Conservation (phyloP, 2,329 filamentous ascomycete species). For the Paraphoma chrysanthemicola region DNA sequence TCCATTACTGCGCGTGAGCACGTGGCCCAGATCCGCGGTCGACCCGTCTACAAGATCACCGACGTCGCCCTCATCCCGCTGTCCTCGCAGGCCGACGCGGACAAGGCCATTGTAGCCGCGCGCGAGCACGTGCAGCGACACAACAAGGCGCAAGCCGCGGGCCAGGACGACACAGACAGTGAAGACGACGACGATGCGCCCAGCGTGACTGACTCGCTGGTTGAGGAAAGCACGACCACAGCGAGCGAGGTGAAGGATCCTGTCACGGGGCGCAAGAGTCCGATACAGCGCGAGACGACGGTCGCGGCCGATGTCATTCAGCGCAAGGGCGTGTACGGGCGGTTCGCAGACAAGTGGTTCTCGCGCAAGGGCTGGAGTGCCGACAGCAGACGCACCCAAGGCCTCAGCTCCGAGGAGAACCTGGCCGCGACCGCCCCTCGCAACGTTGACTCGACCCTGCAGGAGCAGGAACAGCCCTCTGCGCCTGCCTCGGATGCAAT, state of each 20-base stretch:
- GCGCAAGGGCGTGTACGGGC: constrained; percentile 81
- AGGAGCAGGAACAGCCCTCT: constrained; percentile 29
- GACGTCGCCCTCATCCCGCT: constrained; percentile 92
- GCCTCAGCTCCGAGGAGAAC: constrained; percentile 65
- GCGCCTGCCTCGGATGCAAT: constrained; percentile 26
- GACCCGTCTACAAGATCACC: constrained; percentile 83
- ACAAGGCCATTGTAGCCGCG: constrained; percentile 72
- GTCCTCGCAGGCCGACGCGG: constrained; percentile 75
- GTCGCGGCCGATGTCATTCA: constrained; percentile 90
- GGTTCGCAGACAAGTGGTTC: constrained; percentile 92
- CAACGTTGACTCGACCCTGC: constrained; percentile 39
- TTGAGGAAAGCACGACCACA: constrained; percentile 42
- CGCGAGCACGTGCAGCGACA: constrained; percentile 53
- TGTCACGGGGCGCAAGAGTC: constrained; percentile 33
- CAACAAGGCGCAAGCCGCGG: constrained; percentile 31
- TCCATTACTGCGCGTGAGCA: constrained; percentile 86
- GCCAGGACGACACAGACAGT: constrained; percentile 39
- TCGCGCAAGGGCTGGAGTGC: constrained; percentile 81
- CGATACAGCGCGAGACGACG: constrained; percentile 53
- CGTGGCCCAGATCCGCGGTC: constrained; percentile 84
- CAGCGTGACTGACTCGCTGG: constrained; percentile 46
- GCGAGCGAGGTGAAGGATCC: constrained; percentile 42
- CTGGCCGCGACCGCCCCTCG: constrained; percentile 44
- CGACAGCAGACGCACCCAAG: constrained; percentile 73
- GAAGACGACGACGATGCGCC: constrained; percentile 43